Percentiles rank a stretch among this genome's conserved stretches.
Evolutionary conservation across 805 yeast species (phyloP).

Genomic region (Kurtzmaniella cleridarum): DNA sequence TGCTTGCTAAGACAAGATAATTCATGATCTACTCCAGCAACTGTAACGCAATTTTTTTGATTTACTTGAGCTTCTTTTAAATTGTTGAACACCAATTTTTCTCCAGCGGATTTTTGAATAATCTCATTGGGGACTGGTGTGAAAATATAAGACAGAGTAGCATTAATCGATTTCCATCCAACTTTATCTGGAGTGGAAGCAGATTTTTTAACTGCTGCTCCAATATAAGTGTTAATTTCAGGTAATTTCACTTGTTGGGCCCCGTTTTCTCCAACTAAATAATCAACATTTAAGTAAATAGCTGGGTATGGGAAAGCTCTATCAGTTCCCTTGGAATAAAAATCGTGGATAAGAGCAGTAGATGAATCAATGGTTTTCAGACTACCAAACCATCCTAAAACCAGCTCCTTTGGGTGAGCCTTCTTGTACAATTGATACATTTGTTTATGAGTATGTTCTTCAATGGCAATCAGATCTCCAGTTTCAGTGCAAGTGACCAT

Average conservation of each 20-base stretch:
- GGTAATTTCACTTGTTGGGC: slow-evolving; percentile 44
- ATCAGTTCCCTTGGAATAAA: slow-evolving; percentile 63
- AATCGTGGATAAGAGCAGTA: slow-evolving; percentile 75
- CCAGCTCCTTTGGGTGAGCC: slow-evolving; percentile 71
- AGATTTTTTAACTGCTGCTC: slow-evolving; percentile 62
- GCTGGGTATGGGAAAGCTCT: slow-evolving; percentile 75
- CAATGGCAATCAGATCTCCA: slow-evolving; percentile 68
- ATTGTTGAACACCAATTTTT: slow-evolving; percentile 50
- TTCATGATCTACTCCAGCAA: slow-evolving; percentile 35
- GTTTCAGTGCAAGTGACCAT: slow-evolving; percentile 77
- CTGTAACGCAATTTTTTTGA: slow-evolving; percentile 22
- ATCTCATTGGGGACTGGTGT: slow-evolving; percentile 70
- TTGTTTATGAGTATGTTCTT: slow-evolving; percentile 67
- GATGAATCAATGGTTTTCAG: slow-evolving; percentile 59
- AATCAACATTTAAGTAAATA: slow-evolving; percentile 68
- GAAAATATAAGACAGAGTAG: slow-evolving; percentile 51
- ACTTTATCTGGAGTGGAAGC: slow-evolving; percentile 12
- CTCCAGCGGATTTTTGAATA: slow-evolving; percentile 37
- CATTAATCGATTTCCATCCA: slow-evolving; percentile 35
- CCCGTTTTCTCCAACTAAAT: slow-evolving; percentile 41
- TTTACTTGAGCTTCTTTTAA: slow-evolving; percentile 29
- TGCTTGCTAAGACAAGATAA: slow-evolving; percentile 43
- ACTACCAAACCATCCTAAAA: slow-evolving; percentile 82
- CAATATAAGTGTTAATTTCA: slow-evolving; percentile 61
- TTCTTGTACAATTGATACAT: slow-evolving; percentile 68